Conservation (phyloP, 2,329 filamentous ascomycete species). For the Colletotrichum sidae region DNA sequence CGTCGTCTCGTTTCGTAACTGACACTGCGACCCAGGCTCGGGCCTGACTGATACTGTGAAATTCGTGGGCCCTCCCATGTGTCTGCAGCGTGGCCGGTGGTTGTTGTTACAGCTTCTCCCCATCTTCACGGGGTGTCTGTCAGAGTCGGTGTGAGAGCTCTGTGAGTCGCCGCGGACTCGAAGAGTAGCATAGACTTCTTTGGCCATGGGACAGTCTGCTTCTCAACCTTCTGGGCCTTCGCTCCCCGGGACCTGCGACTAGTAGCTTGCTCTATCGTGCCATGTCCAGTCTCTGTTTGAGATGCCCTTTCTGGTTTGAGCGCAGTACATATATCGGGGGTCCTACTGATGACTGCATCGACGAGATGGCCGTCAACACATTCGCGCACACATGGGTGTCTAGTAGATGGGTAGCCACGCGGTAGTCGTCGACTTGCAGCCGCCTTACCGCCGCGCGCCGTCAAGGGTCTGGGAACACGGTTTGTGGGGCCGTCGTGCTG, state of each 20-base stretch:
- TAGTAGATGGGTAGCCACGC: conserved; percentile 27
- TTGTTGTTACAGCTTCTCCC: background rate
- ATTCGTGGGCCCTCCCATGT: conserved; percentile 4
- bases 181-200: background rate
- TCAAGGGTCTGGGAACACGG: conserved; percentile 34
- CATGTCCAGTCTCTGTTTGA: conserved; percentile 18
- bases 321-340: conserved; percentile 16
- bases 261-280: too few relatives aligned
- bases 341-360: conserved; percentile 28
- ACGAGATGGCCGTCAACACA: background rate
- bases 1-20: background rate
- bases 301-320: conserved; percentile 33
- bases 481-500: conserved; percentile 35
- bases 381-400: conserved; percentile 10
- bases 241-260: too few relatives aligned
- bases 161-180: conserved; percentile 20
- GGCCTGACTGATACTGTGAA: background rate
- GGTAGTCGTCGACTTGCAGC: conserved; percentile 37
- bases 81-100: conserved; percentile 26
- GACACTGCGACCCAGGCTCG: too few relatives aligned
- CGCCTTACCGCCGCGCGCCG: conserved; percentile 32
- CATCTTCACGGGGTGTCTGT: background rate
- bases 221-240: too few relatives aligned
- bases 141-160: conserved; percentile 32
- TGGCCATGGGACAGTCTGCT: background rate